These are phyloP conservation scores for Setomelanomma holmii DNA, from an alignment of 2,329 filamentous ascomycete species.

Conservation along the genomic window DNA sequence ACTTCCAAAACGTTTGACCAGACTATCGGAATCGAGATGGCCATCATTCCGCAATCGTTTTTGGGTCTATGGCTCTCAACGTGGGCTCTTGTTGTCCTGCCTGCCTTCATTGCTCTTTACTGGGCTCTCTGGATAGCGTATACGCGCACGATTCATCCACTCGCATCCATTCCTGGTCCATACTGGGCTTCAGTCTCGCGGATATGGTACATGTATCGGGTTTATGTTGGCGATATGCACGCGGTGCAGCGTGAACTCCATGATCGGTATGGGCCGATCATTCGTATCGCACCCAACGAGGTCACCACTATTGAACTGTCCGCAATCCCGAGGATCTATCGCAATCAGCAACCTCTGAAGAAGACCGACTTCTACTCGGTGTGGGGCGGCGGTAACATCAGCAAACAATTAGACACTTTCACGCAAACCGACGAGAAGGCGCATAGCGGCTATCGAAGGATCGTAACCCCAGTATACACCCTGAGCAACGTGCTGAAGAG, in stretches of 20 bases:
- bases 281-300: constrained; percentile 57
- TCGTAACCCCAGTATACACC: constrained; percentile 15
- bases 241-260: constrained; percentile 12
- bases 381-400: constrained; percentile 17
- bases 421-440: constrained; percentile 13
- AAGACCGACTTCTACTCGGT: constrained; percentile 27
- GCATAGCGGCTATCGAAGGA: constrained; percentile 18
- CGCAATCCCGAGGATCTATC: constrained; percentile 21
- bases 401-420: constrained; percentile 19
- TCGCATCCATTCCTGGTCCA: constrained; percentile 23
- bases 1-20: no score
- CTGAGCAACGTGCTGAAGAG: constrained; percentile 21
- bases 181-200: constrained; percentile 26
- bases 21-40: no score
- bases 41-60: background rate
- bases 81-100: constrained; percentile 12
- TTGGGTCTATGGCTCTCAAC: constrained; percentile 5
- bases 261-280: constrained; percentile 48
- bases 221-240: constrained; percentile 17
- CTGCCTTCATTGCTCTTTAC: constrained; percentile 7
- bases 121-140: constrained; percentile 18
- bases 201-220: constrained; percentile 23
- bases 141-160: constrained; percentile 16
- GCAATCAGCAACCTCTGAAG: constrained; percentile 15
- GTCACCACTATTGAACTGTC: constrained; percentile 7